Evolutionary conservation across 176 grass and related monocot genomes (phyloP).

Genomic region (Paspalum notatum): DNA sequence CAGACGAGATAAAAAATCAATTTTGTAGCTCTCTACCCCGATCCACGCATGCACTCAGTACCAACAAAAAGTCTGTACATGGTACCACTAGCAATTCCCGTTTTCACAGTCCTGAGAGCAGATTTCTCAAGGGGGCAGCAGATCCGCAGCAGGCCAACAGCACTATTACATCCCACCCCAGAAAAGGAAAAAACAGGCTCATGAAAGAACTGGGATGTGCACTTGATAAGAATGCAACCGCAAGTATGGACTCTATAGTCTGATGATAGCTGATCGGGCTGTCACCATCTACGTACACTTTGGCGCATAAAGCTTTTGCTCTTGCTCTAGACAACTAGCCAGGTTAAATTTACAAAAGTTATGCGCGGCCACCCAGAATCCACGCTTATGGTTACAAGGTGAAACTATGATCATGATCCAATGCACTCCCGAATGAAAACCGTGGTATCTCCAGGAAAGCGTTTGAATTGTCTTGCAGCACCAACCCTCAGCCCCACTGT

Average conservation of each 20-base stretch:
- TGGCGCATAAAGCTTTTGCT: not conserved
- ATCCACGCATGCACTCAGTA: too few relatives aligned
- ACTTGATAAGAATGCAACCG: not conserved
- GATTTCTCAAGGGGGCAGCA: not conserved
- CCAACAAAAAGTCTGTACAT: too few relatives aligned
- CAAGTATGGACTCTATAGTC: not conserved
- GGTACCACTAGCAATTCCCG: too few relatives aligned
- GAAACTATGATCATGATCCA: conserved; percentile 19
- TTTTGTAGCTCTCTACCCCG: too few relatives aligned
- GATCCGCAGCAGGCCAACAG: not conserved
- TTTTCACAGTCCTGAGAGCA: not conserved
- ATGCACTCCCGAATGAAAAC: not conserved
- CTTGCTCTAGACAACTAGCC: not conserved
- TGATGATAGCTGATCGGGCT: not conserved
- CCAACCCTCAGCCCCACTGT: not conserved
- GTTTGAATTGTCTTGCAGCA: not conserved
- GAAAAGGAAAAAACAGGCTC: not conserved
- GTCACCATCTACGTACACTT: not conserved
- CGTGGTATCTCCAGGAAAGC: not conserved
- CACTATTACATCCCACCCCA: too few relatives aligned
- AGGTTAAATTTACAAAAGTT: not conserved
- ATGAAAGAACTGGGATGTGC: not conserved
- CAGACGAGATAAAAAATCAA: too few relatives aligned
- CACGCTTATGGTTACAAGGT: conserved; percentile 15
- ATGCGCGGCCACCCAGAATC: not conserved